Evolutionary conservation across 441 rosid species (phyloP), one percentile per base, ranked within the genome.

Genomic region (Omphalea diandra): DNA sequence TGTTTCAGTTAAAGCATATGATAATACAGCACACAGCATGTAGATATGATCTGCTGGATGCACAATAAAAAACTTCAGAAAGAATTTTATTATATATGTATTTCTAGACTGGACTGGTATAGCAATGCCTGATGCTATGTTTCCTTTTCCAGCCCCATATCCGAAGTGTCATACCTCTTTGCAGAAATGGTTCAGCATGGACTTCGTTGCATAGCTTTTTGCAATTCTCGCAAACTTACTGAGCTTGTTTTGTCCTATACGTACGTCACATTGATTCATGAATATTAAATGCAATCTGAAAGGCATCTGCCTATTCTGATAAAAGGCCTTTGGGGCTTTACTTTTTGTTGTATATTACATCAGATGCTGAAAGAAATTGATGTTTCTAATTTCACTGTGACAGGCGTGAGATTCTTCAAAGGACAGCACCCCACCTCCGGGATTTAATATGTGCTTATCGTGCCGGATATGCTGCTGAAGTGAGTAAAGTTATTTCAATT

Each of bases 141-240:
- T 70, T 73, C 47, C 41, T 43, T 49, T 70, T 76, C 55, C 91
- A 91, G 96, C 74, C 94, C 98, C 71, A 81, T 86, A 69, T 84
- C 85, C 55, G 94, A 90, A 80, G 84, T 90, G 66, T 79, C 99
- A 40, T 75, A 76, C 82, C 91, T 94, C 72, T 89, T 94, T 38
- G 94, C 97, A 8, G 99, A 94, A 86, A 90, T 94, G 96, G 85
- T 94, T 80, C 97, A 90, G 79, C 99, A 94, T 81, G 98, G 96
- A 71, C 87, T 92, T 72, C 97, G 94, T 31, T 92, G 99, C 85
- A 92, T 94, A 83, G 87, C 96, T 55, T 94, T 94, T 60, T 94
- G 99, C 72, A 82, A 79, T 67, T 92, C 99, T 32, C 97, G 99
- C 73, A 94, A 89, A 86, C 90, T 92, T 59, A 92, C 94, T 61